phyloP scores from a whole-genome alignment of 352 stramenopile species.

The Albugo candida region DNA sequence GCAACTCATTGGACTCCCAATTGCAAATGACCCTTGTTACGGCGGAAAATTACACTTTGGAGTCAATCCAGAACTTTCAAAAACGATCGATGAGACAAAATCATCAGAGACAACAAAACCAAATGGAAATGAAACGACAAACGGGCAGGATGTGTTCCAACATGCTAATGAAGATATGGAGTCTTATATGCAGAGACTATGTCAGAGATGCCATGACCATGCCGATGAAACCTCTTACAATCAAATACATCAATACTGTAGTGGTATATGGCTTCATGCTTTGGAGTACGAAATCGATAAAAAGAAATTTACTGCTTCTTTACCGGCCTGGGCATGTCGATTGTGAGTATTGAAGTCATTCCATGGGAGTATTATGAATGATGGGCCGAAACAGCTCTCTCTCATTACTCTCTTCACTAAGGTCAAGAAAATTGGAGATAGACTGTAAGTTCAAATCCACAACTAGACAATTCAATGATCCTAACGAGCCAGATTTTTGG shows the following conservation, averaged over 20 bases:
- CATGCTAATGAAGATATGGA: slow-evolving; percentile 37
- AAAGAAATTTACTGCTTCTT: not conserved
- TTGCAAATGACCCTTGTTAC: slow-evolving; percentile 96
- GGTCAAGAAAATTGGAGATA: no score
- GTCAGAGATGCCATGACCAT: slow-evolving; percentile 38
- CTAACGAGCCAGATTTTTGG: no score
- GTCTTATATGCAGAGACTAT: slow-evolving; percentile 60
- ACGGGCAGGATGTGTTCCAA: slow-evolving; percentile 13
- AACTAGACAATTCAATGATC: no score
- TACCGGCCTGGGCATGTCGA: no score
- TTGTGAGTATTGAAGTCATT: no score
- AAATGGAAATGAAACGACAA: slow-evolving; percentile 13
- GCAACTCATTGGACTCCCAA: slow-evolving; percentile 82
- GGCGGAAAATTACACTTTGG: slow-evolving; percentile 86
- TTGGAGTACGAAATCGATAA: slow-evolving; percentile 64
- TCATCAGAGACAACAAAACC: no score
- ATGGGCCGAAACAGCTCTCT: no score
- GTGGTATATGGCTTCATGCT: slow-evolving; percentile 73
- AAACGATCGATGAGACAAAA: slow-evolving; percentile 28
- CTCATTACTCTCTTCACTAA: no score
- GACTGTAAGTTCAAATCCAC: no score
- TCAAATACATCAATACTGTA: slow-evolving; percentile 69
- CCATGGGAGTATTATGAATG: no score
- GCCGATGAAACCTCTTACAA: slow-evolving; percentile 51
- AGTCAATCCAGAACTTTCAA: slow-evolving; percentile 22